A percentile compares a stretch with the other conserved stretches of the same genome.
These are phyloP conservation scores for Cyclocybe aegerita DNA, from an alignment of 768 basidiomycete genomes.

Conservation along the genomic window DNA sequence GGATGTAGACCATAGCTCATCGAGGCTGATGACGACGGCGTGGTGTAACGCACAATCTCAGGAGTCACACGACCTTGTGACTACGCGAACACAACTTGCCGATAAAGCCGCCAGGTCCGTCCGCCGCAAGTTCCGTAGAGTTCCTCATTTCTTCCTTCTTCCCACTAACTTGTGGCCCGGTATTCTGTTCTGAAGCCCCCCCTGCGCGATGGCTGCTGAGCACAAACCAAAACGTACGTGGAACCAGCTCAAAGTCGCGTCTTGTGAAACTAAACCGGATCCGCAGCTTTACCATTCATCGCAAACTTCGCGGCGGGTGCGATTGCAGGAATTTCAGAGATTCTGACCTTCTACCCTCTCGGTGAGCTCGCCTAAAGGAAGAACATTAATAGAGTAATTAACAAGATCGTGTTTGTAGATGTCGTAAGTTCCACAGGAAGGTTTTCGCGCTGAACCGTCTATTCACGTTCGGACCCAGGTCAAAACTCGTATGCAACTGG, in stretches of 20 bases:
- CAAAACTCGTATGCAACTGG: constrained; percentile 98
- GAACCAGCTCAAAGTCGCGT: background rate
- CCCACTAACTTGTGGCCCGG: constrained; percentile 1
- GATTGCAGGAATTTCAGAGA: constrained; percentile 88
- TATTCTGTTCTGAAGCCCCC: constrained; percentile 1
- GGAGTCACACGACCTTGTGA: background rate
- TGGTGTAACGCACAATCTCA: constrained; percentile 12
- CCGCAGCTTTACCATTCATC: constrained; percentile 74
- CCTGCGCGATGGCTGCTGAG: constrained; percentile 21
- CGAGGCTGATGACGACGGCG: constrained; percentile 25
- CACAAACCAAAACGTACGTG: constrained; percentile 31
- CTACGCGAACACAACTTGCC: constrained; percentile 3
- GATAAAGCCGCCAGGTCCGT: constrained; percentile 17
- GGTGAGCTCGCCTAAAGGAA: constrained; percentile 46
- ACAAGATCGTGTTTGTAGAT: constrained; percentile 47
- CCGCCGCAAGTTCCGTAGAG: constrained; percentile 4
- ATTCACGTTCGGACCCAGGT: constrained; percentile 50
- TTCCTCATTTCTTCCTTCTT: constrained; percentile 1
- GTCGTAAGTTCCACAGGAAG: constrained; percentile 58
- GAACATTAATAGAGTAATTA: background rate
- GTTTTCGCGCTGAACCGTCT: background rate
- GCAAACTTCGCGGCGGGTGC: constrained; percentile 96
- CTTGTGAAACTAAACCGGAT: background rate
- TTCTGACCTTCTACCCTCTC: constrained; percentile 85
- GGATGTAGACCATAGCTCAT: constrained; percentile 84